These are phyloP conservation scores for Geranium brycei DNA, from an alignment of 345 rosid species.

Conservation along the genomic window DNA sequence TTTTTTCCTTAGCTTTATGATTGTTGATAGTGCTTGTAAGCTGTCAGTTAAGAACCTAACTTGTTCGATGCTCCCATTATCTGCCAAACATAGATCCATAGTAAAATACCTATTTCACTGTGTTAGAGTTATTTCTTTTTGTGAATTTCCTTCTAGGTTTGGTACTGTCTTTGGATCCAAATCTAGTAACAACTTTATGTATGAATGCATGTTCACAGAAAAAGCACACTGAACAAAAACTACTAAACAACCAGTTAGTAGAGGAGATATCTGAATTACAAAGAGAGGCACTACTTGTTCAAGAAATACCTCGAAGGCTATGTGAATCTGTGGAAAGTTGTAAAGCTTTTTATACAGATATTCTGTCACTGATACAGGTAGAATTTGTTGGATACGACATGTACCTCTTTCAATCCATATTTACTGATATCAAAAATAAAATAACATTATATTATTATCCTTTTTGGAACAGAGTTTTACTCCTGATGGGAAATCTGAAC, in stretches of 20 bases:
- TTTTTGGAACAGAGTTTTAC: constrained; percentile 30
- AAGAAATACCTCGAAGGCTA: constrained; percentile 42
- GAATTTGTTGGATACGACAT: constrained; percentile 8
- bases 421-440: background rate
- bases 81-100: no score
- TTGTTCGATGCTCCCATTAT: no score
- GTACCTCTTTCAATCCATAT: constrained; percentile 1
- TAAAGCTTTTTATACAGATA: constrained; percentile 38
- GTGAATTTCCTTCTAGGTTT: no score
- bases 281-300: constrained; percentile 27
- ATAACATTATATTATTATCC: constrained; percentile 10
- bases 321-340: constrained; percentile 36
- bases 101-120: no score
- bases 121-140: no score
- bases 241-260: constrained; percentile 33
- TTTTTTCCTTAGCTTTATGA: no score
- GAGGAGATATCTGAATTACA: constrained; percentile 53
- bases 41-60: no score
- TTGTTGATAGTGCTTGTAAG: no score
- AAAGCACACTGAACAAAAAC: constrained; percentile 42
- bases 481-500: constrained; percentile 36
- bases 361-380: constrained; percentile 47
- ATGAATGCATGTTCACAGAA: constrained; percentile 29
- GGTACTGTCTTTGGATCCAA: no score
- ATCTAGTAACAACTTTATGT: no score